These are phyloP conservation scores for Trichophaea hybrida DNA, from an alignment of 2,329 filamentous ascomycete genomes.

Conservation along the genomic window DNA sequence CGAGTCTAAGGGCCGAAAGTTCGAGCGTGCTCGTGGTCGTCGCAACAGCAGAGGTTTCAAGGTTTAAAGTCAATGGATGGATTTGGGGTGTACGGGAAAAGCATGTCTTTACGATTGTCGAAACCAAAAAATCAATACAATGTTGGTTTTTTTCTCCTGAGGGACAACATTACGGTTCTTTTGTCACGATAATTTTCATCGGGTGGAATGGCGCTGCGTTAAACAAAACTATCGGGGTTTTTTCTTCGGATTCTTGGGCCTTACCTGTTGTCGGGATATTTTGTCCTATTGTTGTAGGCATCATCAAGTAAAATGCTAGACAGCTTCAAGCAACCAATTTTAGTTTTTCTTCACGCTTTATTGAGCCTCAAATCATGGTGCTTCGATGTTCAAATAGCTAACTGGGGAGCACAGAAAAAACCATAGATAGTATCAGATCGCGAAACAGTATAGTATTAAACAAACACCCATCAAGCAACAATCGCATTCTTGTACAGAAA, in stretches of 20 bases:
- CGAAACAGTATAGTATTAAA: no score
- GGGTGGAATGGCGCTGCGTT: background rate
- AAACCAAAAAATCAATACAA: background rate
- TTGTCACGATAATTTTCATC: background rate
- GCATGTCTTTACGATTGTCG: constrained; percentile 7
- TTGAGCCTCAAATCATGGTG: no score
- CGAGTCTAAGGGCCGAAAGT: constrained; percentile 98
- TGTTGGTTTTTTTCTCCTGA: background rate
- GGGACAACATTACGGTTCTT: background rate
- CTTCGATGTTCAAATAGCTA: no score
- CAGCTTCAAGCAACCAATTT: no score
- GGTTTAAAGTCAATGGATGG: constrained; percentile 55
- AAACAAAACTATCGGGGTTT: background rate
- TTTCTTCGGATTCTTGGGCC: background rate
- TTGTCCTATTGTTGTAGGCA: no score
- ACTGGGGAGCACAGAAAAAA: no score
- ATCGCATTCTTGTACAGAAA: no score
- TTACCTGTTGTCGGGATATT: no score
- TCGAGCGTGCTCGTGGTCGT: constrained; percentile 97
- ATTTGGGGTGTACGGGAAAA: background rate
- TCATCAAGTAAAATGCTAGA: no score
- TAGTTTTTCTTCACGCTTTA: no score
- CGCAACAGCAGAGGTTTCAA: constrained; percentile 99
- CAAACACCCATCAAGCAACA: no score
- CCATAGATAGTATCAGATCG: no score